These are phyloP conservation scores for Solanum appendiculatum DNA, from an alignment of 257 asterid genomes.

Conservation along the genomic window DNA sequence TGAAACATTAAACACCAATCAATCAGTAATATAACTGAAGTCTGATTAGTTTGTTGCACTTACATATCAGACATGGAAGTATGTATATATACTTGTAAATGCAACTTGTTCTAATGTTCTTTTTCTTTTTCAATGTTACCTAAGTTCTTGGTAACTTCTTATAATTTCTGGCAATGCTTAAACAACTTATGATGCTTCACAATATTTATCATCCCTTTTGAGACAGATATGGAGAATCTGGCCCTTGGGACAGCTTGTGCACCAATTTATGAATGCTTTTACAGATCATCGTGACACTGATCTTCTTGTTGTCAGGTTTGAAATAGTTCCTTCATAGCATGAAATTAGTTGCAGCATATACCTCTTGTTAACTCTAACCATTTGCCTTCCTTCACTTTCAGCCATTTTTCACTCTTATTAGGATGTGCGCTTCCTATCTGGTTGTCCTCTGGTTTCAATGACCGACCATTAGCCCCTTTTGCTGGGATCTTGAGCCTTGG, in stretches of 20 bases:
- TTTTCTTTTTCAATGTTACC: background rate
- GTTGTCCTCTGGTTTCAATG: slow-evolving; percentile 74
- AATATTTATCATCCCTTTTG: background rate
- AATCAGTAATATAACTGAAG: background rate
- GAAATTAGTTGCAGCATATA: background rate
- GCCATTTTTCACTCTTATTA: slow-evolving; percentile 90
- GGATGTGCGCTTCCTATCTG: slow-evolving; percentile 97
- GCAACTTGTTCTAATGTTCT: background rate
- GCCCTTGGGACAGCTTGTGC: slow-evolving; percentile 83
- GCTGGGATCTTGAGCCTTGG: slow-evolving; percentile 99
- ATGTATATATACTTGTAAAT: background rate
- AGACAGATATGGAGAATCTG: slow-evolving; percentile 87
- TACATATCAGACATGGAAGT: background rate
- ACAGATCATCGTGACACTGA: slow-evolving; percentile 99
- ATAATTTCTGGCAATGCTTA: background rate
- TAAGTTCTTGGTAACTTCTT: background rate
- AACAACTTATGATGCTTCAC: background rate
- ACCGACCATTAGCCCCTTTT: slow-evolving; percentile 91
- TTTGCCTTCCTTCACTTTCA: slow-evolving; percentile 17
- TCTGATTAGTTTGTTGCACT: background rate
- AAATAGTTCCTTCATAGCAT: background rate
- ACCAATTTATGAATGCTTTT: slow-evolving; percentile 93
- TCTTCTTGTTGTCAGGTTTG: slow-evolving; percentile 85
- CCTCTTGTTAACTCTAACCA: slow-evolving; percentile 3
- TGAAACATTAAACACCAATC: background rate